Conservation (phyloP, 2,329 filamentous ascomycete genomes). For the Xylaria sp. region DNA sequence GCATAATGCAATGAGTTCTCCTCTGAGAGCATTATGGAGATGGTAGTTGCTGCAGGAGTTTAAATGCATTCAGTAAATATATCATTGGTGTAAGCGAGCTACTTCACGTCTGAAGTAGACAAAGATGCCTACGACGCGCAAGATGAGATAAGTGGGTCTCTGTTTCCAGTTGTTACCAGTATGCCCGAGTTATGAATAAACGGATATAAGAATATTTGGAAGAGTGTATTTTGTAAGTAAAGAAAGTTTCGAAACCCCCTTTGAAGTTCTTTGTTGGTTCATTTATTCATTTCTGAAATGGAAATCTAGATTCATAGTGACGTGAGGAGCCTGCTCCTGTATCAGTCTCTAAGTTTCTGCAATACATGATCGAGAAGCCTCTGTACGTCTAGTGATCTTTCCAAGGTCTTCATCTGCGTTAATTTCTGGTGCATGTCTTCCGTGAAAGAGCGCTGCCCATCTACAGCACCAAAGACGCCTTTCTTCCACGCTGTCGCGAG, state of each 20-base stretch:
- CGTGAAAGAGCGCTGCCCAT: constrained; percentile 34
- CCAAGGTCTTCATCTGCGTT: constrained; percentile 51
- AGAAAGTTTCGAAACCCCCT: too few relatives aligned
- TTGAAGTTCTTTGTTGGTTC: too few relatives aligned
- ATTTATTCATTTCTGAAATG: neutral
- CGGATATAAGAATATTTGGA: neutral
- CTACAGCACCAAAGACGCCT: constrained; percentile 54
- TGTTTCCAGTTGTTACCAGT: neutral
- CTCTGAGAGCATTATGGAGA: constrained; percentile 11
- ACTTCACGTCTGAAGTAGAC: neutral
- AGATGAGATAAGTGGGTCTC: neutral
- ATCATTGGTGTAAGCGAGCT: too few relatives aligned
- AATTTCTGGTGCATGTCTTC: constrained; percentile 50
- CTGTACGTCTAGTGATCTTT: constrained; percentile 59
- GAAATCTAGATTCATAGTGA: neutral
- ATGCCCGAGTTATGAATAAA: neutral
- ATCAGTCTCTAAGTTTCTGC: constrained; percentile 36
- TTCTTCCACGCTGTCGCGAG: constrained; percentile 56
- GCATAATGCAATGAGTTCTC: constrained; percentile 51
- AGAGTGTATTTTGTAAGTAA: neutral
- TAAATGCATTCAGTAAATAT: neutral
- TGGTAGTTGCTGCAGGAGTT: neutral
- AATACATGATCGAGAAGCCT: constrained; percentile 54
- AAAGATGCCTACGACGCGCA: neutral
- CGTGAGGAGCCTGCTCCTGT: constrained; percentile 6